Conservation (phyloP, 1,284 basidiomycete genomes). For the Fomitopsis schrenkii region DNA sequence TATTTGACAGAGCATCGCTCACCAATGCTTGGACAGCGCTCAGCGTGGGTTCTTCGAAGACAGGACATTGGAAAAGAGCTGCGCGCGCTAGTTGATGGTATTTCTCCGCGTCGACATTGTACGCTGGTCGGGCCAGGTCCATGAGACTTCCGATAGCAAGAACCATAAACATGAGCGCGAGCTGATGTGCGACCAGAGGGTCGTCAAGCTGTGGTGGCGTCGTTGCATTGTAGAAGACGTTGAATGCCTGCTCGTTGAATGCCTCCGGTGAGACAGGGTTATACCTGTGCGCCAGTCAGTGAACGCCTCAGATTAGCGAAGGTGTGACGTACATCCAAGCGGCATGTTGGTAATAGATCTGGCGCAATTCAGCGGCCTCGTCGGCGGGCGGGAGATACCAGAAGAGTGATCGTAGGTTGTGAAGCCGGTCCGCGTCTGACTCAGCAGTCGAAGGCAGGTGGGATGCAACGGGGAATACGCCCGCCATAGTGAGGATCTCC, state of each 20-base stretch:
- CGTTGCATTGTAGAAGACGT: slow-evolving; percentile 55
- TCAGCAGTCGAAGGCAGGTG: slow-evolving; percentile 37
- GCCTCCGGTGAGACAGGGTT: slow-evolving; percentile 63
- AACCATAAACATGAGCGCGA: slow-evolving; percentile 72
- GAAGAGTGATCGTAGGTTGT: slow-evolving; percentile 52
- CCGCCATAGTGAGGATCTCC: slow-evolving; percentile 58
- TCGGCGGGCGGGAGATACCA: slow-evolving; percentile 64
- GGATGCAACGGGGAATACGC: slow-evolving; percentile 61
- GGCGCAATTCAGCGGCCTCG: slow-evolving; percentile 55
- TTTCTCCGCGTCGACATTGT: slow-evolving; percentile 74
- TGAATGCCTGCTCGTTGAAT: slow-evolving; percentile 62
- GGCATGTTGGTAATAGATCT: slow-evolving; percentile 64
- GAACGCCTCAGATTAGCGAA: neutral
- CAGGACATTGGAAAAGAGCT: slow-evolving; percentile 63
- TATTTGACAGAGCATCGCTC: slow-evolving; percentile 21
- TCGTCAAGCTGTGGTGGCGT: slow-evolving; percentile 47
- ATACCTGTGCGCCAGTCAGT: slow-evolving; percentile 47
- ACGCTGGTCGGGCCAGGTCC: slow-evolving; percentile 58
- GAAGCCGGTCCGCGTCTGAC: slow-evolving; percentile 33
- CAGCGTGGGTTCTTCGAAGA: slow-evolving; percentile 73
- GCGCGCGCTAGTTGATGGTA: slow-evolving; percentile 73
- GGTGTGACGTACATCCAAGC: slow-evolving; percentile 63
- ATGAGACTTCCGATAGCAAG: slow-evolving; percentile 72
- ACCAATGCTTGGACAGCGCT: slow-evolving; percentile 70
- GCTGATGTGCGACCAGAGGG: slow-evolving; percentile 56